phyloP scores from a whole-genome alignment of 83 land plant species.

The Picea mariana region DNA sequence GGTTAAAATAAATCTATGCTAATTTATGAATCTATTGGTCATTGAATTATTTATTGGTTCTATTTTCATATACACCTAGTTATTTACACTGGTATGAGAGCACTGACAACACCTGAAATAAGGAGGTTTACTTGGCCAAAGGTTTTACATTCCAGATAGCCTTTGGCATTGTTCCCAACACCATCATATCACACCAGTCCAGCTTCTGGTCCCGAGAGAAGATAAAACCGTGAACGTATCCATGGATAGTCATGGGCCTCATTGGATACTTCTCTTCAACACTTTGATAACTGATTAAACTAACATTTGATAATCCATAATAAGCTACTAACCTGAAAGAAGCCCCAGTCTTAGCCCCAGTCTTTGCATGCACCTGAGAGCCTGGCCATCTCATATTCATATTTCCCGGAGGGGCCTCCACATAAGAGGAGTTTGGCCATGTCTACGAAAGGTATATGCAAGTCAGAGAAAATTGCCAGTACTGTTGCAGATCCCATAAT shows the following conservation, averaged over 20 bases:
- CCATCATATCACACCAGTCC: constrained; percentile 79
- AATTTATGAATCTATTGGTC: too few relatives aligned
- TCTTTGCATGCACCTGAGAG: constrained; percentile 31
- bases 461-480: too few relatives aligned
- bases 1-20: too few relatives aligned
- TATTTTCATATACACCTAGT: neutral
- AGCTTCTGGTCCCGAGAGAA: constrained; percentile 72
- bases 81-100: too few relatives aligned
- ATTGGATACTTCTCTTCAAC: constrained; percentile 53
- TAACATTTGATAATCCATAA: neutral
- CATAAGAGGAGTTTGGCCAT: too few relatives aligned
- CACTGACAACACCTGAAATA: too few relatives aligned
- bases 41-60: neutral
- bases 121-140: too few relatives aligned
- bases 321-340: constrained; percentile 6
- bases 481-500: too few relatives aligned
- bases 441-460: too few relatives aligned
- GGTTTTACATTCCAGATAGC: constrained; percentile 18
- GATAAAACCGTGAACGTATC: constrained; percentile 64
- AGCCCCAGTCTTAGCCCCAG: too few relatives aligned
- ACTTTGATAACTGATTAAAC: neutral
- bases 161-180: constrained; percentile 46
- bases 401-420: too few relatives aligned
- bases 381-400: constrained; percentile 22
- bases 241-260: constrained; percentile 62